phyloP scores from a whole-genome alignment of 2,329 filamentous ascomycete species.

The Venturiaceae sp. region DNA sequence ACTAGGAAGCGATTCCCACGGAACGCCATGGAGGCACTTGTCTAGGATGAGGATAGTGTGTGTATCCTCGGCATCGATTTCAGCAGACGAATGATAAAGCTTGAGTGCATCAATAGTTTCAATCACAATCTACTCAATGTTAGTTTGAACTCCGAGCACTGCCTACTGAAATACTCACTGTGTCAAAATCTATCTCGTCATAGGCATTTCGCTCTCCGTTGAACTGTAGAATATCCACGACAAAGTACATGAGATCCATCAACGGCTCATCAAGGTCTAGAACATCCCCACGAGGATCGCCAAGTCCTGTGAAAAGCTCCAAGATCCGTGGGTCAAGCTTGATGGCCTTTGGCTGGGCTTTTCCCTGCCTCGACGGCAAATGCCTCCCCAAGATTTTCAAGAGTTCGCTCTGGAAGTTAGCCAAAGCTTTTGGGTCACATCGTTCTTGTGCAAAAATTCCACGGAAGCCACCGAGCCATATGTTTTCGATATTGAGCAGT shows the following conservation, averaged over 20 bases:
- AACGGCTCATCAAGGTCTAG: conserved; percentile 77
- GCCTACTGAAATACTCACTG: conserved; percentile 15
- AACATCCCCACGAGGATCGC: conserved; percentile 57
- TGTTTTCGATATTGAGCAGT: conserved; percentile 75
- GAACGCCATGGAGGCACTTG: conserved; percentile 81
- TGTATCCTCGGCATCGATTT: conserved; percentile 27
- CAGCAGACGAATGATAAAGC: conserved; percentile 52
- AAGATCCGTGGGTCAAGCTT: conserved; percentile 59
- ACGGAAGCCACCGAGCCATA: conserved; percentile 92
- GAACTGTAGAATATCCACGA: conserved; percentile 93
- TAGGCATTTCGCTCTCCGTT: conserved; percentile 94
- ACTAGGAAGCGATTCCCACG: conserved; percentile 92
- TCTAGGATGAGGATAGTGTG: conserved; percentile 89
- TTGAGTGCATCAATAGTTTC: conserved; percentile 79
- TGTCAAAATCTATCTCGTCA: conserved; percentile 93
- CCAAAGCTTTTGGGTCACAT: conserved; percentile 53
- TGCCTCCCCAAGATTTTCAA: conserved; percentile 72
- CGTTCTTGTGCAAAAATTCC: conserved; percentile 79
- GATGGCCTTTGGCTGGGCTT: conserved; percentile 37
- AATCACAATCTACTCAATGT: conserved; percentile 60
- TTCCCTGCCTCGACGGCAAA: conserved; percentile 69
- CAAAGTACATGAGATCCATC: conserved; percentile 91
- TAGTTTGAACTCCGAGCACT: background rate
- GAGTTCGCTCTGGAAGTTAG: conserved; percentile 69
- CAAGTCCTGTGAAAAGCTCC: conserved; percentile 81